These are phyloP conservation scores for Limonium bicolor DNA, from an alignment of 148 eudicot genomes.

Conservation along the genomic window DNA sequence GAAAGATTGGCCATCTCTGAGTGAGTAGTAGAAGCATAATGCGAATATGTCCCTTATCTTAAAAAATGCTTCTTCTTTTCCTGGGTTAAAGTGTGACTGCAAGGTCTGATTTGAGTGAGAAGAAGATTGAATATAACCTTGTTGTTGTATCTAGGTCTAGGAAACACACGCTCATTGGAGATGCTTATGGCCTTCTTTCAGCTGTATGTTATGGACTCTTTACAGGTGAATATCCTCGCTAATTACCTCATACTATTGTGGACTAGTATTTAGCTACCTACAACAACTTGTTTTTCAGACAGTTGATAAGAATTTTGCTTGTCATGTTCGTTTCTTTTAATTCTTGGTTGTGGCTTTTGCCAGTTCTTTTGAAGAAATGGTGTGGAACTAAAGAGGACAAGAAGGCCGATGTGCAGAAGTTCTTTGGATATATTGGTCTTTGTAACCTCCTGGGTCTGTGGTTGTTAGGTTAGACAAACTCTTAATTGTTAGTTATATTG, in stretches of 20 bases:
- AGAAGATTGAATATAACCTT: too few relatives aligned
- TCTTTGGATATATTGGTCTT: constrained; percentile 26
- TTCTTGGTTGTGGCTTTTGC: background rate
- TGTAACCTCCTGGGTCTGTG: constrained; percentile 28
- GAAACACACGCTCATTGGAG: constrained; percentile 22
- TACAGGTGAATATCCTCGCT: constrained; percentile 11
- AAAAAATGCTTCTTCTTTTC: background rate
- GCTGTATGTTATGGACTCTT: constrained; percentile 24
- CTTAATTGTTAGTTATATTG: background rate
- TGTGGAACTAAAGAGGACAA: constrained; percentile 24
- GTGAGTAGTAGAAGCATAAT: constrained; percentile 9
- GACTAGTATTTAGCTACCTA: background rate
- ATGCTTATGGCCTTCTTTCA: constrained; percentile 22
- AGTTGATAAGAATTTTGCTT: background rate
- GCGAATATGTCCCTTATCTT: background rate
- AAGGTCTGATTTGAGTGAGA: too few relatives aligned
- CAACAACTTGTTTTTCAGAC: background rate
- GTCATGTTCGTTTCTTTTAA: background rate
- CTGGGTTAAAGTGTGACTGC: too few relatives aligned
- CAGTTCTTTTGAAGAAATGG: constrained; percentile 27
- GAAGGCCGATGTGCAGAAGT: constrained; percentile 25
- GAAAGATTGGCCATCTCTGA: constrained; percentile 11
- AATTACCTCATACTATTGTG: background rate
- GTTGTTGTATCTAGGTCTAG: constrained; percentile 14
- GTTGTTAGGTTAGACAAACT: constrained; percentile 28